Evolutionary conservation across 768 basidiomycete species (phyloP).

Genomic region (Omphalotus guepiniiformis): DNA sequence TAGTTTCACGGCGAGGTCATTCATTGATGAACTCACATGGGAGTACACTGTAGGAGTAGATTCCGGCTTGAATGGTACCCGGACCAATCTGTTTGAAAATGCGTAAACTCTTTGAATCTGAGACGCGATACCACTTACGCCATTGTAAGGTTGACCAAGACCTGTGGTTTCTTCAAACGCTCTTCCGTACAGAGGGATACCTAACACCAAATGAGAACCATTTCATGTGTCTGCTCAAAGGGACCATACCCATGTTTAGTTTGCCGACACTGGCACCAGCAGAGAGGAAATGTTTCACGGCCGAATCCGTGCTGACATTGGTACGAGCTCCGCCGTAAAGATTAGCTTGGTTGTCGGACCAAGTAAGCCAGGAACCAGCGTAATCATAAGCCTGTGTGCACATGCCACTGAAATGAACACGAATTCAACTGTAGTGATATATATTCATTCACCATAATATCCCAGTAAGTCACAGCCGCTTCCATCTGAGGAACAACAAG

Average conservation of each 20-base stretch:
- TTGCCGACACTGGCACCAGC: slow-evolving; percentile 62
- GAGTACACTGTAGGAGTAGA: slow-evolving; percentile 74
- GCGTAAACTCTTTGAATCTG: neutral
- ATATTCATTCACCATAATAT: slow-evolving; percentile 59
- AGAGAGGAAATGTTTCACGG: slow-evolving; percentile 55
- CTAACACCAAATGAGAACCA: slow-evolving; percentile 21
- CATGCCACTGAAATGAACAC: neutral
- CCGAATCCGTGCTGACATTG: slow-evolving; percentile 62
- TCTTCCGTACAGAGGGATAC: slow-evolving; percentile 79
- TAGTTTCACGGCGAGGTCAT: neutral
- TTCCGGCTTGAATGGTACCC: slow-evolving; percentile 63
- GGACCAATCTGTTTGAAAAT: slow-evolving; percentile 56
- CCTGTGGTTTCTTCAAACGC: slow-evolving; percentile 70
- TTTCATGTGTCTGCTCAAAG: neutral
- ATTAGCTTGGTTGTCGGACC: slow-evolving; percentile 53
- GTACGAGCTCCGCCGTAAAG: slow-evolving; percentile 63
- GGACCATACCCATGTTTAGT: slow-evolving; percentile 54
- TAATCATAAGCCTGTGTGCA: slow-evolving; percentile 62
- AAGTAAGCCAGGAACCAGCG: slow-evolving; percentile 73
- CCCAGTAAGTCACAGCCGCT: slow-evolving; percentile 67
- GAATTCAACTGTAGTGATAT: neutral
- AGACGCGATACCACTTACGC: slow-evolving; percentile 35
- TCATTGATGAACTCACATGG: slow-evolving; percentile 37
- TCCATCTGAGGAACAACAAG: slow-evolving; percentile 64
- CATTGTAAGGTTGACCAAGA: slow-evolving; percentile 63